phyloP scores from a whole-genome alignment of 2,329 filamentous ascomycete genomes.

The Phaeosphaeria sp. region DNA sequence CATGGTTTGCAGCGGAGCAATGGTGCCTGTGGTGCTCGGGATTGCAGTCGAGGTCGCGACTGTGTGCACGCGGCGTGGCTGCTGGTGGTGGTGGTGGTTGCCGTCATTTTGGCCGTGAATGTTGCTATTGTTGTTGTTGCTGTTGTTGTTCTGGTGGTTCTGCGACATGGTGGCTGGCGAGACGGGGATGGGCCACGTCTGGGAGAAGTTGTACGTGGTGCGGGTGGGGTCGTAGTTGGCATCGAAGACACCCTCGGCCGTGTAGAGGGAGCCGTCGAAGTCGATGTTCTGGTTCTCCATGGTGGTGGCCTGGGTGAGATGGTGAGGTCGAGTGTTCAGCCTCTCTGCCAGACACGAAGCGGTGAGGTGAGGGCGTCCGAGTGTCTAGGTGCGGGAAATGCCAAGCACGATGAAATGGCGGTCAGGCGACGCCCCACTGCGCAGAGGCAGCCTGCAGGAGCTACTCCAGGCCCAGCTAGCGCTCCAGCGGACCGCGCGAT shows the following conservation, averaged over 20 bases:
- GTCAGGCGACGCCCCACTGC: slow-evolving; percentile 7
- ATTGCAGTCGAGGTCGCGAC: slow-evolving; percentile 27
- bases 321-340: slow-evolving; percentile 39
- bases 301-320: slow-evolving; percentile 30
- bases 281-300: slow-evolving; percentile 54
- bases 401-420: slow-evolving; percentile 19
- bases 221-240: slow-evolving; percentile 46
- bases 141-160: slow-evolving; percentile 10
- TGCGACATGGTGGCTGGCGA: slow-evolving; percentile 44
- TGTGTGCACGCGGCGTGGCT: slow-evolving; percentile 38
- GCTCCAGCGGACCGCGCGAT: slow-evolving; percentile 37
- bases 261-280: slow-evolving; percentile 43
- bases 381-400: slow-evolving; percentile 4
- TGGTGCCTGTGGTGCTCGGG: slow-evolving; percentile 1
- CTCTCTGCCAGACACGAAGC: slow-evolving; percentile 31
- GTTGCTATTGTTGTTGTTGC: background rate
- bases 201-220: slow-evolving; percentile 37
- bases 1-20: slow-evolving; percentile 9
- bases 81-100: slow-evolving; percentile 22
- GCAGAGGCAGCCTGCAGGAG: slow-evolving; percentile 8
- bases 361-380: slow-evolving; percentile 29
- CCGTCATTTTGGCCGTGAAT: background rate
- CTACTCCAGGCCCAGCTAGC: slow-evolving; percentile 23
- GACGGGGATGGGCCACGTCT: slow-evolving; percentile 48
- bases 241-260: slow-evolving; percentile 49